phyloP scores from a whole-genome alignment of 768 basidiomycete species.

The Tephrocybe sp. region DNA sequence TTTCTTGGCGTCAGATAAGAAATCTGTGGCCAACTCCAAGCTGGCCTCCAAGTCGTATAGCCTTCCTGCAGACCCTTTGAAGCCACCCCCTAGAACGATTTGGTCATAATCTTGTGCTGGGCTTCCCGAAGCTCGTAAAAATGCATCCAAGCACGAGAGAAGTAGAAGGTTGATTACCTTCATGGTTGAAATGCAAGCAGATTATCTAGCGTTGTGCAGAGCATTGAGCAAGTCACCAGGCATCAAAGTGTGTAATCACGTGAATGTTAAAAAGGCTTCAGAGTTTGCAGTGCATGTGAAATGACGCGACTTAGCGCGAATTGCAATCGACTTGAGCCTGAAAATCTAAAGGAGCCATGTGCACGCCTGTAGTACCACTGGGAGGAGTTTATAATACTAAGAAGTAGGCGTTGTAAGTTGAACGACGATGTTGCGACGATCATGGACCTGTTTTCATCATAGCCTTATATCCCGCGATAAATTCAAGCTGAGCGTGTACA shows the following conservation, averaged over 20 bases:
- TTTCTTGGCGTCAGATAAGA: conserved; percentile 43
- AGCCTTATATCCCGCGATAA: too few species aligned
- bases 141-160: conserved; percentile 10
- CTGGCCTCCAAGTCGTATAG: background rate
- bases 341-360: too few species aligned
- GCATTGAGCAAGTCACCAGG: background rate
- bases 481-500: too few species aligned
- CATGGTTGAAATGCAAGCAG: conserved; percentile 11
- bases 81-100: conserved; percentile 37
- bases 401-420: too few species aligned
- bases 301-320: too few species aligned
- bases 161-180: conserved; percentile 13
- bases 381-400: too few species aligned
- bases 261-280: background rate
- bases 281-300: too few species aligned
- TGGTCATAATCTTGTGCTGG: conserved; percentile 33
- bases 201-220: background rate
- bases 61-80: conserved; percentile 15
- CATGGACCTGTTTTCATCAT: too few species aligned
- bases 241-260: background rate
- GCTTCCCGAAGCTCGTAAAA: conserved; percentile 5
- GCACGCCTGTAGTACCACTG: too few species aligned
- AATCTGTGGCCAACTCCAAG: conserved; percentile 28
- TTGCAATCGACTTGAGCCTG: too few species aligned
- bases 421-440: too few species aligned